Evolutionary conservation across 768 basidiomycete species (phyloP).

Genomic region (Russula dissimulans): DNA sequence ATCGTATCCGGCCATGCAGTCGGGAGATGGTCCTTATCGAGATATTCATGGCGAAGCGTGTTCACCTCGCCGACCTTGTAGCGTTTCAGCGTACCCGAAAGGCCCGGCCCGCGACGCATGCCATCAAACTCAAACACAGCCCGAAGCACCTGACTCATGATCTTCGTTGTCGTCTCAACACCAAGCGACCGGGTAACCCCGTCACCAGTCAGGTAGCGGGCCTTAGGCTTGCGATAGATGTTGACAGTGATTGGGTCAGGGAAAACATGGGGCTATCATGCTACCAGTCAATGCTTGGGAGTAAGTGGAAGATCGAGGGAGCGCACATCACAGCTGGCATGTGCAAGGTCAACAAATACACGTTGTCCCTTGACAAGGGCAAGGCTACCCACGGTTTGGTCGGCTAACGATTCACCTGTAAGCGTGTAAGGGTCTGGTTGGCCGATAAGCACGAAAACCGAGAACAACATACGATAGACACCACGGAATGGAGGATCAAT

Average conservation of each 20-base stretch:
- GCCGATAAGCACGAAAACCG: not conserved
- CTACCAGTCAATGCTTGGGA: not conserved
- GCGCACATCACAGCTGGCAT: conserved; percentile 47
- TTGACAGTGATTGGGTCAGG: conserved; percentile 38
- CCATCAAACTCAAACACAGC: conserved; percentile 51
- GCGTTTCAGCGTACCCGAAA: conserved; percentile 53
- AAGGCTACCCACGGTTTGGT: conserved; percentile 36
- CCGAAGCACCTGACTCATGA: conserved; percentile 53
- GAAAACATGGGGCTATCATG: conserved; percentile 42
- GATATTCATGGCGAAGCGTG: conserved; percentile 46
- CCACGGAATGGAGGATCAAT: conserved; percentile 67
- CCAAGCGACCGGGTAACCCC: conserved; percentile 40
- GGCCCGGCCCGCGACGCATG: conserved; percentile 56
- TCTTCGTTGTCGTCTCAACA: conserved; percentile 48
- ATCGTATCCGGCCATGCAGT: conserved; percentile 63
- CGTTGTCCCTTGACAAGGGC: conserved; percentile 39
- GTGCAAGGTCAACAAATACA: conserved; percentile 53
- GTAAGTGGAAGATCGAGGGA: not conserved
- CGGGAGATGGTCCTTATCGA: conserved; percentile 39
- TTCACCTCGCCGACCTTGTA: conserved; percentile 39
- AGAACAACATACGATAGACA: conserved; percentile 43
- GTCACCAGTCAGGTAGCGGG: conserved; percentile 42
- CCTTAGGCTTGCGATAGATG: conserved; percentile 33
- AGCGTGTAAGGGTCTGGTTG: not conserved
- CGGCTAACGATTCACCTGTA: conserved; percentile 39